These are phyloP conservation scores for Myrica gale DNA, from an alignment of 306 rosid species.

Conservation along the genomic window DNA sequence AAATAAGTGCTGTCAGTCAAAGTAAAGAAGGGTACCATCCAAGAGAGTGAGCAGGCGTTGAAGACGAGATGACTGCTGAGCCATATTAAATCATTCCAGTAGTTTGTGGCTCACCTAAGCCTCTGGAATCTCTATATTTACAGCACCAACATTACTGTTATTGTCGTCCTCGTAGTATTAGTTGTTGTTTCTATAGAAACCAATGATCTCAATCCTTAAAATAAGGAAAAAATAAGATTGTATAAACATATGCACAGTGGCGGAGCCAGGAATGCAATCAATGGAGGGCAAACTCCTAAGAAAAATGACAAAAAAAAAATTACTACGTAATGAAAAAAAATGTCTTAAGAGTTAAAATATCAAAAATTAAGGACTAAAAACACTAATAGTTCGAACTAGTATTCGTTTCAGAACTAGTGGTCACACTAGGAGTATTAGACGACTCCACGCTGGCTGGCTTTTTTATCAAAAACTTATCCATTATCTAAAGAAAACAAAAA, in stretches of 20 bases:
- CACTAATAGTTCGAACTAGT: no score
- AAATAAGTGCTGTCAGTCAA: slow-evolving; percentile 6
- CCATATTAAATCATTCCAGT: slow-evolving; percentile 84
- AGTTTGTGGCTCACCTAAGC: slow-evolving; percentile 23
- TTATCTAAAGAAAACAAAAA: no score
- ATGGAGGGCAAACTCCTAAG: no score
- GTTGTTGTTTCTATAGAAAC: not conserved
- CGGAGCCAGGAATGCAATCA: no score
- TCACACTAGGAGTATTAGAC: no score
- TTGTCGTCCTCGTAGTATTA: not conserved
- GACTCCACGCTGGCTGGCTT: no score
- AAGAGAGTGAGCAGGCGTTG: slow-evolving; percentile 95
- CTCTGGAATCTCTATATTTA: not conserved
- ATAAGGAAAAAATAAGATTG: not conserved
- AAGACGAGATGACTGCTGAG: slow-evolving; percentile 96
- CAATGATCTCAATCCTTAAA: not conserved
- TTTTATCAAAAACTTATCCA: no score
- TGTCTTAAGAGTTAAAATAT: no score
- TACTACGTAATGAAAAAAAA: no score
- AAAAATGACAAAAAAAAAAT: no score
- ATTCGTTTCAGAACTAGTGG: no score
- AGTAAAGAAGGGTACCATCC: slow-evolving; percentile 77
- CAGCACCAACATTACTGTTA: not conserved
- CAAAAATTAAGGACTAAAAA: no score
- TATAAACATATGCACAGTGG: not conserved